Percentiles rank a stretch among this genome's conserved stretches.
phyloP scores from a whole-genome alignment of 345 rosid genomes.

The Draba incana region DNA sequence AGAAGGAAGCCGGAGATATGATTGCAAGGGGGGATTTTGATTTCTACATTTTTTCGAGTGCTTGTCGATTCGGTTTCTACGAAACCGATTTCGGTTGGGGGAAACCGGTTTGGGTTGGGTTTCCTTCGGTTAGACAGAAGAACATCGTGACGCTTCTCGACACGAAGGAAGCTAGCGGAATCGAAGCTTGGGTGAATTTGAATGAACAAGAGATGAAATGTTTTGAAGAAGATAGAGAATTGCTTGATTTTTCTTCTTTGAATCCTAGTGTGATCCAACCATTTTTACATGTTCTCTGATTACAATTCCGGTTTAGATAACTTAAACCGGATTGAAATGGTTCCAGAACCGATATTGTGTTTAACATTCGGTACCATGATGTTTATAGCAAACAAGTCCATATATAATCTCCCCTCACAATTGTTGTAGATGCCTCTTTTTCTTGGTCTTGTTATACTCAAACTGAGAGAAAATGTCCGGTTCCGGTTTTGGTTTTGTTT shows the following conservation, averaged over 20 bases:
- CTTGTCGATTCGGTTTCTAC: constrained; percentile 38
- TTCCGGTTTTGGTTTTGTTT: too few relatives aligned
- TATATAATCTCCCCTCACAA: too few relatives aligned
- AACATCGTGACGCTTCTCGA: constrained; percentile 50
- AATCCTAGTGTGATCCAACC: constrained; percentile 41
- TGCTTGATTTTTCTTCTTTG: constrained; percentile 28
- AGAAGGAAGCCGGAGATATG: constrained; percentile 30
- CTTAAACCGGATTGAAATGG: too few relatives aligned
- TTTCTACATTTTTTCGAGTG: constrained; percentile 38
- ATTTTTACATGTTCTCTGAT: constrained; percentile 36
- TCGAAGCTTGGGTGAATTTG: constrained; percentile 46
- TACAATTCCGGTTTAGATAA: background rate
- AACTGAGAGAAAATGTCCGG: too few relatives aligned
- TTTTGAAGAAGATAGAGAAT: constrained; percentile 36
- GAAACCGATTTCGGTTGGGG: constrained; percentile 51
- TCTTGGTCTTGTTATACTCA: too few relatives aligned
- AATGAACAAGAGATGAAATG: constrained; percentile 46
- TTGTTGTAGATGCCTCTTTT: too few relatives aligned
- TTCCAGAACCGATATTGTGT: too few relatives aligned
- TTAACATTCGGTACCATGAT: too few relatives aligned
- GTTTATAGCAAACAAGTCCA: too few relatives aligned
- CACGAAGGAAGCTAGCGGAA: constrained; percentile 42
- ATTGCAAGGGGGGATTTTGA: constrained; percentile 32
- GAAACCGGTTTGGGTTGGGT: constrained; percentile 45
- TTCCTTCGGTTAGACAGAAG: constrained; percentile 35